These are phyloP conservation scores for Hibiscus trionum DNA, from an alignment of 345 rosid genomes.

Conservation along the genomic window DNA sequence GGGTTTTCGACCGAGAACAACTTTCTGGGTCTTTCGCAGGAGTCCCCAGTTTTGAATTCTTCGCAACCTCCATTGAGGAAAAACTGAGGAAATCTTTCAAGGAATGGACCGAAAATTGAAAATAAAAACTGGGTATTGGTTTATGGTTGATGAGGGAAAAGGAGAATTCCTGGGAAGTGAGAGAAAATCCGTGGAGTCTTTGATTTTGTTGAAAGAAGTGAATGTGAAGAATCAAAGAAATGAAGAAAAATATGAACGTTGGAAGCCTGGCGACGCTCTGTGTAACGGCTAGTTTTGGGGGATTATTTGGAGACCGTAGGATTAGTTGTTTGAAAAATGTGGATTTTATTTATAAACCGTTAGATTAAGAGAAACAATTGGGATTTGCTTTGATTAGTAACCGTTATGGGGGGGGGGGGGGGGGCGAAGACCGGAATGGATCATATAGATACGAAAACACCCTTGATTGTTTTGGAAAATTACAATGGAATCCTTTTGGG, in stretches of 20 bases:
- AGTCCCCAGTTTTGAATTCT: constrained; percentile 37
- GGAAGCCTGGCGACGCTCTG: constrained; percentile 48
- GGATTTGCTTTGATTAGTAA: neutral
- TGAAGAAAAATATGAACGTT: constrained; percentile 25
- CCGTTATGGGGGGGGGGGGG: constrained; percentile 9
- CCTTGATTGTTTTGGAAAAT: constrained; percentile 18
- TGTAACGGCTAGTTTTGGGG: constrained; percentile 78
- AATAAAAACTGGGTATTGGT: constrained; percentile 14
- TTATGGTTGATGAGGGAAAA: constrained; percentile 5
- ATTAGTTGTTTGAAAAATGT: constrained; percentile 23
- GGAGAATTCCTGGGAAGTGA: constrained; percentile 3
- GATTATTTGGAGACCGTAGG: constrained; percentile 18
- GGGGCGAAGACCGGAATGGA: no score
- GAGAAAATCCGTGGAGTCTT: constrained; percentile 12
- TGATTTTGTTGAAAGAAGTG: constrained; percentile 9
- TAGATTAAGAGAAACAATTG: constrained; percentile 16
- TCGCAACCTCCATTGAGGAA: constrained; percentile 42
- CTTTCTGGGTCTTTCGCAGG: constrained; percentile 49
- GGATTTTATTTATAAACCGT: constrained; percentile 23
- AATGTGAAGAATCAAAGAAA: constrained; percentile 9
- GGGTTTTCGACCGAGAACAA: constrained; percentile 25
- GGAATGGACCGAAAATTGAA: neutral
- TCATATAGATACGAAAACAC: neutral
- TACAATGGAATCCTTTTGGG: constrained; percentile 4
- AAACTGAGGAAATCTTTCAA: constrained; percentile 4